Base-by-base conservation (phyloP, 2,329 filamentous ascomycete species). In the Aspergillus japonicus region DNA sequence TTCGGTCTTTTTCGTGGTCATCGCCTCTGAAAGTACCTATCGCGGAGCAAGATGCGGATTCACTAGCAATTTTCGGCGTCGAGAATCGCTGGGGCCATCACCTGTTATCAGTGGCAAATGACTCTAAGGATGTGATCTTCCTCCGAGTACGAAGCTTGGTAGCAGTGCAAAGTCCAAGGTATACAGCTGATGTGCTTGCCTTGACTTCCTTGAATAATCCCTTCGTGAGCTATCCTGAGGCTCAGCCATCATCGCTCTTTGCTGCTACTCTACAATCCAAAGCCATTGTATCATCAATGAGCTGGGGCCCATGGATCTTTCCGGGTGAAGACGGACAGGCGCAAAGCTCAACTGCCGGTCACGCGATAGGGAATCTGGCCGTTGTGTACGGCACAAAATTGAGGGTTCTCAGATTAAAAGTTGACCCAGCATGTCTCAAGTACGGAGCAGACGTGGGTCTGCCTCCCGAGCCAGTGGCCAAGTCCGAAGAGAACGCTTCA, bases 1-100 rank as follows among this genome's bases (percentile, higher is more conserved):
- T 80, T 52, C 72, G 77, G 35, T 71, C 76, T 16, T 80, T 80
- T 61, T 60, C 73, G n/a, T 81, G 78, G 78, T 73, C 71, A 48
- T 66, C 70, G 6, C 69, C 73, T 42, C 57, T 73, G 6, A 71
- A 69, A 50, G 51, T 64, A 6, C 66, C 69, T 23, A 19, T 54
- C 7, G 31, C 49, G 16, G 48, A 60, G 14, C 23, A 33, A 8
- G 14, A 51, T 44, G 31, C 16, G 26, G 55, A 39, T 16, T 24
- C 60, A 8, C 42, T 61, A 39, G 49, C 56, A 29, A 47, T 62
- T 19, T 57, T 59, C 10, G 55, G 60, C 0, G 47, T 62, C 10
- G 69, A 67, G 66, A 66, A 57, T 50, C 71, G 73, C 29, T 77
- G 68, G 77, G 79, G 69, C 54, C 61, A 70, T 33, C 66, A 76